Conservation (phyloP, 2,329 filamentous ascomycete species). For the Fusarium foetens region DNA sequence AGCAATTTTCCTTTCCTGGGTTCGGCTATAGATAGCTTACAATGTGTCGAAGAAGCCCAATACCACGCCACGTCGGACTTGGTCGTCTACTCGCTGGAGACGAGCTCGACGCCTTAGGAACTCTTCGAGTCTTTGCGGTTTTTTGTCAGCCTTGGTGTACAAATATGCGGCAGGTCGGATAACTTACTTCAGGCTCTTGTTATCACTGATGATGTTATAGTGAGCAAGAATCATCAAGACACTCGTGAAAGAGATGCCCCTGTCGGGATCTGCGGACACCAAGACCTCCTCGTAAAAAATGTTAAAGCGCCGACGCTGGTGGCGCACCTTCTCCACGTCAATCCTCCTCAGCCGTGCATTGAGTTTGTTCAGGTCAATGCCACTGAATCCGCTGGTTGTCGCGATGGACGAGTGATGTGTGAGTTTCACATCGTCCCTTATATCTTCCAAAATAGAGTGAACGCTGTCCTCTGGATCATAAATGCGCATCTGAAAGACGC, state of each 20-base stretch:
- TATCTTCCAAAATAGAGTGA: slow-evolving; percentile 85
- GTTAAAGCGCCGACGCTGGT: slow-evolving; percentile 82
- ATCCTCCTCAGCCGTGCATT: slow-evolving; percentile 78
- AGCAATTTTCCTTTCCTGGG: background rate
- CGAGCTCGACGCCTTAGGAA: slow-evolving; percentile 90
- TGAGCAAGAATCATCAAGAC: slow-evolving; percentile 96
- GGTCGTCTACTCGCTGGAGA: slow-evolving; percentile 93
- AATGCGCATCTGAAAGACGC: slow-evolving; percentile 96
- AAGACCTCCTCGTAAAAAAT: slow-evolving; percentile 98
- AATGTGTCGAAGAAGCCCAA: slow-evolving; percentile 95
- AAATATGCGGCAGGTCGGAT: background rate
- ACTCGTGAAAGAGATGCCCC: slow-evolving; percentile 89
- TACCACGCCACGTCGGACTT: slow-evolving; percentile 88
- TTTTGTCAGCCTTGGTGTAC: slow-evolving; percentile 42
- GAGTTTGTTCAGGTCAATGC: slow-evolving; percentile 79
- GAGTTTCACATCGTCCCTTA: slow-evolving; percentile 67
- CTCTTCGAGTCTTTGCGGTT: slow-evolving; percentile 77
- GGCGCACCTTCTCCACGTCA: slow-evolving; percentile 78
- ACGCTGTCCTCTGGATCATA: slow-evolving; percentile 93
- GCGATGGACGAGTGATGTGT: slow-evolving; percentile 65
- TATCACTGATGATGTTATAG: slow-evolving; percentile 98
- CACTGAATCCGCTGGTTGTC: slow-evolving; percentile 61
- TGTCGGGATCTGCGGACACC: slow-evolving; percentile 88
- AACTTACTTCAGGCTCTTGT: slow-evolving; percentile 84
- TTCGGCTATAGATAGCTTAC: slow-evolving; percentile 55